Base-by-base conservation (phyloP, 805 yeast genomes). In the Schwanniomyces polymorphus region DNA sequence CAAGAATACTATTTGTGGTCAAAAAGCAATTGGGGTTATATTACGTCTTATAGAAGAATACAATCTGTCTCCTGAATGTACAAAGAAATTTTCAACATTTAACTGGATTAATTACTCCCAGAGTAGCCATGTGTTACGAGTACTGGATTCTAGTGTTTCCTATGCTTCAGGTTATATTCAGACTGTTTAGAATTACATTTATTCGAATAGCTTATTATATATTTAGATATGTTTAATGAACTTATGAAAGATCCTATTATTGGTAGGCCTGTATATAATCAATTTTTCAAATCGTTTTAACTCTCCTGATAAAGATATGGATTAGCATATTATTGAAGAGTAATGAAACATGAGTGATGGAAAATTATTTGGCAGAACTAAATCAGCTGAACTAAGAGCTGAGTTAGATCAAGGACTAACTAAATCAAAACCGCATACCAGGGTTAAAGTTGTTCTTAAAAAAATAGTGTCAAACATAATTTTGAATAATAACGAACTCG, bases 1-100 rank as follows among this genome's bases (percentile, higher is more conserved):
- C 0, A 89, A 86, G 0, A 91, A 92, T 67, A 94, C 99, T 0
- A 86, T 94, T 14, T 94, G 99, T 66, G 99, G 99, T 0, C 87
- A 91, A 48, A 84, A 81, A 49, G 97, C 98, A 0, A 74, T 94
- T 29, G 79, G 81, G 2, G 71, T 90, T 7, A 61, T 92, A 16
- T 61, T 92, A 43, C 68, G 73, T 17, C 63, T 84, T 2, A 61
- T 85, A 49, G 86, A 85, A 49, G 47, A 61, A 11, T 56, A 51
- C 27, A 56, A 47, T 27, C 25, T 21, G 27, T 37, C 27, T 9
- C 27, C 39, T 8, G 39, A 37, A n/a, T 37, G 16, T 12, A 34
- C 34, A 52, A 57, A 51, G 6, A 28, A 28, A 4, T 27, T 31
- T 6, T 21, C 27, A 5, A 12, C 25, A 7, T 79, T 90, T 54